Evolutionary conservation across 2,329 filamentous ascomycete species (phyloP), one percentile per base, ranked within the genome.

Genomic region (Trichoderma endophyticum): DNA sequence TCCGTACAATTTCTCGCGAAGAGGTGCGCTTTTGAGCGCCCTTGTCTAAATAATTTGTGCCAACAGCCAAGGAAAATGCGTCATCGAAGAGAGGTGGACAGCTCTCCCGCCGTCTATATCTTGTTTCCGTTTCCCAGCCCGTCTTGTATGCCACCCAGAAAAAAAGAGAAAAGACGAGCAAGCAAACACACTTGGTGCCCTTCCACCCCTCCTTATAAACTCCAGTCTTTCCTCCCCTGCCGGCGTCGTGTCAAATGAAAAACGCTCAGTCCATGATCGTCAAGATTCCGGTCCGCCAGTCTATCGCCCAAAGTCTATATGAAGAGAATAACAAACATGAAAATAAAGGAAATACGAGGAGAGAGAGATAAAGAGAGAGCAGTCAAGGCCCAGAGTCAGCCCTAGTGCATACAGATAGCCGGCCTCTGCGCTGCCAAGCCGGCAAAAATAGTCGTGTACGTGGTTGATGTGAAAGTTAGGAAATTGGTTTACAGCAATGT

Each of bases 281-380:
- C 67, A 48, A 71, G 59, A 51, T 67, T 62, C 57, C 72, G 56
- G 56, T 54, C 51, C 72, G 69, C 72, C 72, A 71, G 62, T 73
- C 72, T 73, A 73, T 73, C 72, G 63, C 54, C 69, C 72, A 69
- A 51, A 28, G 68, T 69, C 69, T 71, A 69, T 56, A 60, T 61
- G 39, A 63, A 57, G 62, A n/a, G 39, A 61, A 65, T n/a, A 43
- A 43, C 39, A 43, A 68, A 48, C 28, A 30, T 14, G 21, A 28
- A 59, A 63, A 9, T 11, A 70, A 63, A 70, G 7, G 43, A 59
- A 64, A 57, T 36, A 32, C 32, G 30, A 36, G 18, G 28, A 32
- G 61, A 26, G 54, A 39, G 26, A 65, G 14, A 34, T 3, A n/a
- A 21, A 36, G 14, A 63, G n/a, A 51, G 43, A 51, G 0, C 26